A percentile compares a stretch with the other conserved stretches of the same genome.
Conservation (phyloP, 306 rosid species). For the Arachis hypogaea region DNA sequence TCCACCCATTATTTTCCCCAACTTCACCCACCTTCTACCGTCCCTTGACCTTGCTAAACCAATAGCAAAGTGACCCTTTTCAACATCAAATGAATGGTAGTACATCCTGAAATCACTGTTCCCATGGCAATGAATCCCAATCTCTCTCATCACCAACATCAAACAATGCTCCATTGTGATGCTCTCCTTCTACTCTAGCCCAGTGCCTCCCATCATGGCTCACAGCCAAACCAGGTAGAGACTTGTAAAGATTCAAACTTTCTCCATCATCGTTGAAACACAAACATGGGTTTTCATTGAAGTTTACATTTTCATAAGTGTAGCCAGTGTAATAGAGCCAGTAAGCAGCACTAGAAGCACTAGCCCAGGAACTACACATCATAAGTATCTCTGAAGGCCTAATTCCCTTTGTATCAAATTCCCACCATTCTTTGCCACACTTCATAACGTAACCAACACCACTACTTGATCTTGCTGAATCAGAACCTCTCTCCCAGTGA, state of each 20-base stretch:
- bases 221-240: slow-evolving; percentile 76
- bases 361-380: slow-evolving; percentile 72
- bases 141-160: slow-evolving; percentile 70
- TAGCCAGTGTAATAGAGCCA: slow-evolving; percentile 79
- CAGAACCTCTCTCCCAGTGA: slow-evolving; percentile 84
- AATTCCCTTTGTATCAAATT: slow-evolving; percentile 65
- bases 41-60: slow-evolving; percentile 91
- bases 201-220: slow-evolving; percentile 89
- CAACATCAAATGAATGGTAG: slow-evolving; percentile 73
- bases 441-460: slow-evolving; percentile 67
- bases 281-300: slow-evolving; percentile 55
- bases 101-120: slow-evolving; percentile 80
- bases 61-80: slow-evolving; percentile 52
- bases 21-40: slow-evolving; percentile 76
- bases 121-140: slow-evolving; percentile 72
- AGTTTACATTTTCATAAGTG: slow-evolving; percentile 46
- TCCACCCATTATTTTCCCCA: slow-evolving; percentile 73
- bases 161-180: slow-evolving; percentile 79
- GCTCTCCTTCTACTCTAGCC: slow-evolving; percentile 92
- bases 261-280: not conserved
- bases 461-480: slow-evolving; percentile 52
- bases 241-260: slow-evolving; percentile 48
- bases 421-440: slow-evolving; percentile 77
- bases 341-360: slow-evolving; percentile 67
- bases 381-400: slow-evolving; percentile 75